Conservation (phyloP, 306 rosid species). For the Astragalus membranaceus region DNA sequence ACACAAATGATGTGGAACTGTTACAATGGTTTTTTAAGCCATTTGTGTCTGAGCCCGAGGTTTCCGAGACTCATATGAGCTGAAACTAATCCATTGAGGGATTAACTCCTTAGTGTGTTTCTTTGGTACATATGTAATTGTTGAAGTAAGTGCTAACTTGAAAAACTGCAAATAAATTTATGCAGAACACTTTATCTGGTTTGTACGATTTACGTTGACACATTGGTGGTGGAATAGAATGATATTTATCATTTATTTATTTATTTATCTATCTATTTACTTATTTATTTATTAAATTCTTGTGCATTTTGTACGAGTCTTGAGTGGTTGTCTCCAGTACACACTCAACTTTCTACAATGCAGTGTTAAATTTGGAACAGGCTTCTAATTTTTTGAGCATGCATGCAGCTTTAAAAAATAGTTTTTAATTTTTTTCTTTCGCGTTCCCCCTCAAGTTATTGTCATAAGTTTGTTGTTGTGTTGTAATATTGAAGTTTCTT, state of each 20-base stretch:
- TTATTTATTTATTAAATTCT: not conserved
- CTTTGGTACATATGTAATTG: not conserved
- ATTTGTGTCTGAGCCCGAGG: not conserved
- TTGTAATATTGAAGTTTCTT: slow-evolving; percentile 16
- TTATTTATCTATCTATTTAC: not conserved
- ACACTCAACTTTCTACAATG: not conserved
- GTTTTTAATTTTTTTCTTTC: not conserved
- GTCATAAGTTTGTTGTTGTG: not conserved
- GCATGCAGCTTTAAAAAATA: not conserved
- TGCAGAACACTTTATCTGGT: not conserved
- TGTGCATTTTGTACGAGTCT: not conserved
- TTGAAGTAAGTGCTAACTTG: not conserved
- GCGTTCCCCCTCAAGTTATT: not conserved
- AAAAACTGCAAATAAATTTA: not conserved
- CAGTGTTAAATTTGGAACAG: slow-evolving; percentile 14
- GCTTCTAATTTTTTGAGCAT: slow-evolving; percentile 6
- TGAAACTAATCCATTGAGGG: not conserved
- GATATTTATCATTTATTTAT: not conserved
- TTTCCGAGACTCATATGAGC: not conserved
- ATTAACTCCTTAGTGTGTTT: not conserved
- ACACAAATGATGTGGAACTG: not conserved
- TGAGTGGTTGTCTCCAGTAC: slow-evolving; percentile 1
- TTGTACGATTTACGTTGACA: not conserved
- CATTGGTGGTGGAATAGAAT: not conserved
- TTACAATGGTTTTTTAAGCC: not conserved